Base-by-base conservation (phyloP, 352 stramenopile species). In the Saprolegnia diclina region DNA sequence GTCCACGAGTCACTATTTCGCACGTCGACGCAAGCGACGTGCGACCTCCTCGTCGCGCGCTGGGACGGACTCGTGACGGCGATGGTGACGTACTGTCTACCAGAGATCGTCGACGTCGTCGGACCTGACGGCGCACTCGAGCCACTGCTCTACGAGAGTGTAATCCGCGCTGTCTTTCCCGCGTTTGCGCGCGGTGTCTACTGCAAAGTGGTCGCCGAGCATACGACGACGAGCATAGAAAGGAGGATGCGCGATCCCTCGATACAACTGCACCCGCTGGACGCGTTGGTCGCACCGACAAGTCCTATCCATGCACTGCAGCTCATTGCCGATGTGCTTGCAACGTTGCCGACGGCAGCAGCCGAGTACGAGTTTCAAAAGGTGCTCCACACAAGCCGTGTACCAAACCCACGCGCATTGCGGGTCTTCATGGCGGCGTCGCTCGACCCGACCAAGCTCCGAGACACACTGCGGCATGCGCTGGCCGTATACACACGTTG, bases 1-100 rank as follows among this genome's bases (percentile, higher is more conserved):
- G 77, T 86, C 42, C 80, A 79, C 48, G 71, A 73, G 37, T 80
- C 75, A 35, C 72, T 85, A 29, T 73, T 72, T 13, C 57, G 72
- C 0, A 65, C 71, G 2, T 62, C 63, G 35, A 61, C 38, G 2
- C n/a, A 35, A n/a, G 63, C 53, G 10, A 54, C 54, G 24, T 69
- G 50, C 38, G 13, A 38, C 18, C n/a, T 61, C 11, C 21, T 69
- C 14, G 11, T 10, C 0, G 9, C 62, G 24, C 44, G 63, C 19
- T 26, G 62, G 14, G 53, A 59, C 18, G 45, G 22, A 0, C 40
- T 69, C 19, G 35, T 69, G 11, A 21, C 21, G 2, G n/a, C 63
- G 21, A 22, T 48, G 21, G 16, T 59, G 14, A 52, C 53, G 0
- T 45, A n/a, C 7, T 45, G 37, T n/a, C 32, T 29, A 3, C n/a